Evolutionary conservation across 345 rosid genomes (phyloP).

Genomic region (Nasturtium officinale): DNA sequence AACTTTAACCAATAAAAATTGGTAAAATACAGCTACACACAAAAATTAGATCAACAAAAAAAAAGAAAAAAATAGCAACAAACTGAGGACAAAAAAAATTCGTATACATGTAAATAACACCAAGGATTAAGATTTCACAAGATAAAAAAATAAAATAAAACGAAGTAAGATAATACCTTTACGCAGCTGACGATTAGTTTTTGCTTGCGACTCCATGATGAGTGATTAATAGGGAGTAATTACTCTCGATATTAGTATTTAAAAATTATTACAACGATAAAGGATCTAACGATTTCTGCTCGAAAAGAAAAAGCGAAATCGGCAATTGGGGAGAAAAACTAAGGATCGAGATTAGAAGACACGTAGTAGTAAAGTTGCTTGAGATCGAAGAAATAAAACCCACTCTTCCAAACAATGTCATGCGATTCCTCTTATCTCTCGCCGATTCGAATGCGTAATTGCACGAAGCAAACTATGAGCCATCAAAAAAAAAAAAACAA

Average conservation of each 20-base stretch:
- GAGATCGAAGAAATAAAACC: constrained; percentile 55
- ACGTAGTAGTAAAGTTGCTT: constrained; percentile 54
- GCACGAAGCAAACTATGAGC: constrained; percentile 4
- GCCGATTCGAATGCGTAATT: not conserved
- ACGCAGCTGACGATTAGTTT: constrained; percentile 67
- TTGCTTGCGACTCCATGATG: constrained; percentile 65
- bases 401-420: constrained; percentile 81
- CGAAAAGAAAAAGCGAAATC: constrained; percentile 54
- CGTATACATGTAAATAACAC: no score
- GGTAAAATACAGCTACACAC: no score
- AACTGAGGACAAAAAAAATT: not conserved
- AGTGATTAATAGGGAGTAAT: constrained; percentile 23
- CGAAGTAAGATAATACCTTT: constrained; percentile 53
- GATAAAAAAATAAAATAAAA: no score
- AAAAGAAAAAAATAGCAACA: no score
- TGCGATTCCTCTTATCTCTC: constrained; percentile 46
- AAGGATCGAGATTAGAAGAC: constrained; percentile 65
- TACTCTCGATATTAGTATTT: constrained; percentile 1
- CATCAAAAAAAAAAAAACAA: no score
- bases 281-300: constrained; percentile 52
- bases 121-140: not conserved
- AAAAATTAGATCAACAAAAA: not conserved
- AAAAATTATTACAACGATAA: constrained; percentile 36
- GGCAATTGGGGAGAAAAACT: constrained; percentile 77
- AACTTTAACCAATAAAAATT: no score